A percentile compares a stretch with the other conserved stretches of the same genome.
These are phyloP conservation scores for Excoecaria agallocha DNA, from an alignment of 345 rosid species.

Conservation along the genomic window DNA sequence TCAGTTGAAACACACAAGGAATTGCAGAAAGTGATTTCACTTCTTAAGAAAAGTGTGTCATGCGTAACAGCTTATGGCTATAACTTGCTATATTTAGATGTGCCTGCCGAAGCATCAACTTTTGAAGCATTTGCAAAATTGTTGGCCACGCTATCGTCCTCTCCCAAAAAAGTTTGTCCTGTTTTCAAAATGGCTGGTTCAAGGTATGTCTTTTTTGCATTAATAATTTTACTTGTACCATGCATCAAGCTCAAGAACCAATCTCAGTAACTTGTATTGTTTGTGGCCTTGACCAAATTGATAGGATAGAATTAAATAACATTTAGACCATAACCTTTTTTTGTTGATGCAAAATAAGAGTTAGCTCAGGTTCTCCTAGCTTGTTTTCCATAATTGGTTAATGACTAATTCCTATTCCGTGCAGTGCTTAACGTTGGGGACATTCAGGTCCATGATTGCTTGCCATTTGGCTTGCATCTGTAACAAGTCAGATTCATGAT, in stretches of 20 bases:
- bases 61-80: conserved; percentile 84
- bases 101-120: conserved; percentile 83
- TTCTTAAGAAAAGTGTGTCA: conserved; percentile 94
- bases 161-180: conserved; percentile 80
- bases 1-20: conserved; percentile 82
- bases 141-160: conserved; percentile 68
- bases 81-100: conserved; percentile 70
- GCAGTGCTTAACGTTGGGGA: neutral
- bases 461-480: neutral
- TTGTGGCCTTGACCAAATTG: neutral
- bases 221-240: neutral
- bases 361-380: neutral
- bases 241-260: neutral
- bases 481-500: neutral
- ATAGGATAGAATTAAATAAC: too few species aligned
- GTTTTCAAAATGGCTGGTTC: too few species aligned
- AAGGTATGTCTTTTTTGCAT: conserved; percentile 46
- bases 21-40: conserved; percentile 89
- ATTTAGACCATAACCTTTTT: neutral
- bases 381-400: neutral
- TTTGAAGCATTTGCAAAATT: conserved; percentile 92
- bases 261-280: neutral
- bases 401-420: neutral
- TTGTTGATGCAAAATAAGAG: neutral
- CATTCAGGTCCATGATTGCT: neutral